phyloP scores from a whole-genome alignment of 495 filamentous ascomycete genomes.

The Aspergillus steynii region DNA sequence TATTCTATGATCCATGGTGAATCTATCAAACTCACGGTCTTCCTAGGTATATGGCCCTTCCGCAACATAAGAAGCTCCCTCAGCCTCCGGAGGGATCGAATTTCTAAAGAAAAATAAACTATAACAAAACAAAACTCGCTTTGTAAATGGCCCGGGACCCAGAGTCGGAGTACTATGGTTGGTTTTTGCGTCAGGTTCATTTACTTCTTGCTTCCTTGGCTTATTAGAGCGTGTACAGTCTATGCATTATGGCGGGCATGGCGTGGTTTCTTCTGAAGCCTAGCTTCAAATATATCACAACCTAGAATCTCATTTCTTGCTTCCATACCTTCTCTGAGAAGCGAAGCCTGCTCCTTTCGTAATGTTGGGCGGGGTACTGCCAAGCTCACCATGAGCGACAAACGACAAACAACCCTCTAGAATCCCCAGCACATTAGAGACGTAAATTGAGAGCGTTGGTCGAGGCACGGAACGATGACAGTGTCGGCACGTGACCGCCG shows the following conservation, averaged over 20 bases:
- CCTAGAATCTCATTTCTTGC: constrained; percentile 9
- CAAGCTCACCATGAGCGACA: not conserved
- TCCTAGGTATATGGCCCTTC: constrained; percentile 87
- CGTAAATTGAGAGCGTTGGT: too few relatives aligned
- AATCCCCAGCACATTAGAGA: not conserved
- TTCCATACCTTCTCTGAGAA: not conserved
- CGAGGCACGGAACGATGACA: not conserved
- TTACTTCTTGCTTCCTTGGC: constrained; percentile 27
- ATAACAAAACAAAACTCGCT: constrained; percentile 3
- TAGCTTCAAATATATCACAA: constrained; percentile 23
- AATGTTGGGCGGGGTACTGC: not conserved
- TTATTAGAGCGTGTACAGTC: constrained; percentile 44
- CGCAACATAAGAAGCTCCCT: constrained; percentile 89
- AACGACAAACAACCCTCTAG: too few relatives aligned
- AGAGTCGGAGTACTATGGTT: constrained; percentile 37
- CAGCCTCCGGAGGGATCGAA: constrained; percentile 89
- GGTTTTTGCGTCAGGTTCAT: constrained; percentile 28
- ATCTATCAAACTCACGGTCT: constrained; percentile 15
- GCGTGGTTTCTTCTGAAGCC: constrained; percentile 29
- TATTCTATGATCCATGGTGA: constrained; percentile 3
- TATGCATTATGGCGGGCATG: constrained; percentile 41
- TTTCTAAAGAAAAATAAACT: constrained; percentile 43
- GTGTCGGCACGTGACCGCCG: not conserved
- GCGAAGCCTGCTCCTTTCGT: not conserved
- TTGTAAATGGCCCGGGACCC: constrained; percentile 21